Percentiles rank a stretch among this genome's conserved stretches.
Evolutionary conservation across 192 early-diverging fungal species (phyloP).

Genomic region (Phlyctochytrium planicorne): DNA sequence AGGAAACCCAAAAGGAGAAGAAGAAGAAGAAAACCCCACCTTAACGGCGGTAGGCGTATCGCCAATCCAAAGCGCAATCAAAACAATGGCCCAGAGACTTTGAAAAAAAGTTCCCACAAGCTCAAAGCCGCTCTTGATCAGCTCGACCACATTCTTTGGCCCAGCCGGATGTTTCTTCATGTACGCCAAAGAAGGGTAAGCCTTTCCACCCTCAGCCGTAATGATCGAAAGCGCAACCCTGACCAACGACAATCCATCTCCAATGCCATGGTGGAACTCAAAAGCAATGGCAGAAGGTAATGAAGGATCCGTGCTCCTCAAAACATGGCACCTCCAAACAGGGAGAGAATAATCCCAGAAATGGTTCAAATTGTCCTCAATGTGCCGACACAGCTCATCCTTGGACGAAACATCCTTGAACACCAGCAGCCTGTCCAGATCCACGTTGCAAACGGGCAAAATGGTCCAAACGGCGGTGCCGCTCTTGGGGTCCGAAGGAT

Average conservation of each 20-base stretch:
- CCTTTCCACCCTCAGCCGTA: neutral
- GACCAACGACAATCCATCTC: slow-evolving; percentile 11
- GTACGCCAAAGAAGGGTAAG: slow-evolving; percentile 3
- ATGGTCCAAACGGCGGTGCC: neutral
- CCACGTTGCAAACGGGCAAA: neutral
- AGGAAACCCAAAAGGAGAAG: neutral
- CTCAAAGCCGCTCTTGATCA: neutral
- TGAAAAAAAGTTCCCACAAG: neutral
- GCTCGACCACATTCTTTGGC: neutral
- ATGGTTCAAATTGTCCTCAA: slow-evolving; percentile 2
- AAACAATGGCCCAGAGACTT: neutral
- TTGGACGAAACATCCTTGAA: neutral
- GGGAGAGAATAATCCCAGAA: slow-evolving; percentile 9
- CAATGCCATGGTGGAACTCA: slow-evolving; percentile 16
- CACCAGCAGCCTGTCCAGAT: neutral
- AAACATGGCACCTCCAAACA: neutral
- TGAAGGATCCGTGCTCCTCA: neutral
- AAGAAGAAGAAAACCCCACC: neutral
- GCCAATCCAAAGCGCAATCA: neutral
- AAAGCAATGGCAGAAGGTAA: neutral
- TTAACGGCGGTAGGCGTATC: neutral
- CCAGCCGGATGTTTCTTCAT: neutral
- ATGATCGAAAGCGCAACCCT: neutral
- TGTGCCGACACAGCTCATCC: neutral
- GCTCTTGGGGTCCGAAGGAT: neutral